Conservation (phyloP, 495 filamentous ascomycete species). For the Annulohypoxylon maeteangense region DNA sequence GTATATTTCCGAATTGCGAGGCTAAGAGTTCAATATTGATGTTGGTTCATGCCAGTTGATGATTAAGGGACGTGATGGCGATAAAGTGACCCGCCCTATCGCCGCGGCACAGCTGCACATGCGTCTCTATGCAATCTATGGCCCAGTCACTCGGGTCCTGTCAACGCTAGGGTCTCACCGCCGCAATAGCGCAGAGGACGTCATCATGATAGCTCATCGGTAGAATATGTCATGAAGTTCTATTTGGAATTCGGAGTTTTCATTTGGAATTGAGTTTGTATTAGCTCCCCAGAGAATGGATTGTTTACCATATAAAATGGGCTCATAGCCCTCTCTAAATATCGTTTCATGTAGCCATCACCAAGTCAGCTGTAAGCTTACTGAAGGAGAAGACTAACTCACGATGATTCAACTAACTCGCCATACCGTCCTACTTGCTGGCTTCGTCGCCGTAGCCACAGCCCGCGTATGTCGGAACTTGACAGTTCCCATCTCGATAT, state of each 20-base stretch:
- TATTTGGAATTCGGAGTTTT: not conserved
- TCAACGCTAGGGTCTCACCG: slow-evolving; percentile 7
- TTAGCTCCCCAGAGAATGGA: not conserved
- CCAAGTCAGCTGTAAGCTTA: not conserved
- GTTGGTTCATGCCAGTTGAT: not conserved
- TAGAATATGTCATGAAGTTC: not conserved
- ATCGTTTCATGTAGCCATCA: not conserved
- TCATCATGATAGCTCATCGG: slow-evolving; percentile 1
- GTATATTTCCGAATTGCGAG: not conserved
- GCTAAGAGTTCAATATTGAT: slow-evolving; percentile 5
- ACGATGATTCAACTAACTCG: slow-evolving; percentile 17
- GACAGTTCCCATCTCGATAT: slow-evolving; percentile 52
- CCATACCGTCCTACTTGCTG: not conserved
- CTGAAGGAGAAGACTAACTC: not conserved
- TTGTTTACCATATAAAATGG: not conserved
- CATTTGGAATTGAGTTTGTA: slow-evolving; percentile 4
- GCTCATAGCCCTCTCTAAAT: not conserved
- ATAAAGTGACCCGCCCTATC: slow-evolving; percentile 2
- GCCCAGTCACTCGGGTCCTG: not conserved
- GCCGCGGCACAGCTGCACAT: slow-evolving; percentile 11
- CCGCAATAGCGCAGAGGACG: not conserved
- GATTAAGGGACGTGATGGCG: not conserved
- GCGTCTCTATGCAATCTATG: slow-evolving; percentile 2
- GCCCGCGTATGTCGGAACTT: slow-evolving; percentile 50
- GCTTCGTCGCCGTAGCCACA: slow-evolving; percentile 25